A percentile compares a stretch with the other conserved stretches of the same genome.
Evolutionary conservation across 352 stramenopile species (phyloP).

Genomic region (Pythium dissimile): DNA sequence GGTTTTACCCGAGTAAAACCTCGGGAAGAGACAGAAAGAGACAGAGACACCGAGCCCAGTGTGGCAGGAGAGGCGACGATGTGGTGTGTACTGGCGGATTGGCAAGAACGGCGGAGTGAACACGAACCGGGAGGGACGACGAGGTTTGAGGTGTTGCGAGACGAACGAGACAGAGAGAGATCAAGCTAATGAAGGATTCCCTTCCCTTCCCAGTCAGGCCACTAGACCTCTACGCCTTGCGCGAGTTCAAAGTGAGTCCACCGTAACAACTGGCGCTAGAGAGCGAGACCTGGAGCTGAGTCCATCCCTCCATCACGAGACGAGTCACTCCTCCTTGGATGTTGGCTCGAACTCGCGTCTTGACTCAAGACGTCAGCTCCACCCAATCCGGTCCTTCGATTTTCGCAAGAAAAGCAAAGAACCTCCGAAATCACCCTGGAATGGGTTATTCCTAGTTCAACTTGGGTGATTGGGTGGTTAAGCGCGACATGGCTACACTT

Average conservation of each 20-base stretch:
- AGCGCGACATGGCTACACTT: slow-evolving; percentile 19
- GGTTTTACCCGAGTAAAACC: slow-evolving; percentile 17
- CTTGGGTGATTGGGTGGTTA: slow-evolving; percentile 21
- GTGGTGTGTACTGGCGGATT: background rate
- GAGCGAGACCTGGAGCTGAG: too few relatives aligned
- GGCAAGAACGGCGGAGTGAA: background rate
- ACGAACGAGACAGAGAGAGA: slow-evolving; percentile 9
- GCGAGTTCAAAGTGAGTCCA: too few relatives aligned
- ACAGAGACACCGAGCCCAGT: slow-evolving; percentile 9
- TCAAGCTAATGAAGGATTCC: too few relatives aligned
- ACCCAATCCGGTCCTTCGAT: slow-evolving; percentile 21
- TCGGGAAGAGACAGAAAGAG: slow-evolving; percentile 1
- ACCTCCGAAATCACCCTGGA: background rate
- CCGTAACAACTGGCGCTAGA: too few relatives aligned
- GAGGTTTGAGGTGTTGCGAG: background rate
- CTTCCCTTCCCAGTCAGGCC: too few relatives aligned
- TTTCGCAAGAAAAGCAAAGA: slow-evolving; percentile 7
- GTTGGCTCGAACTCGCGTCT: slow-evolving; percentile 10
- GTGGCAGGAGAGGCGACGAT: slow-evolving; percentile 15
- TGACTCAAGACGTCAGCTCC: too few relatives aligned
- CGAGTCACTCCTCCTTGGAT: slow-evolving; percentile 18
- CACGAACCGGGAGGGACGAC: too few relatives aligned
- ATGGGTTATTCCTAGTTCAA: slow-evolving; percentile 22
- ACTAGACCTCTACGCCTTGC: too few relatives aligned
- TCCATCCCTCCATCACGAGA: too few relatives aligned